These are phyloP conservation scores for Xylaria palmicola DNA, from an alignment of 495 filamentous ascomycete genomes.

Conservation along the genomic window DNA sequence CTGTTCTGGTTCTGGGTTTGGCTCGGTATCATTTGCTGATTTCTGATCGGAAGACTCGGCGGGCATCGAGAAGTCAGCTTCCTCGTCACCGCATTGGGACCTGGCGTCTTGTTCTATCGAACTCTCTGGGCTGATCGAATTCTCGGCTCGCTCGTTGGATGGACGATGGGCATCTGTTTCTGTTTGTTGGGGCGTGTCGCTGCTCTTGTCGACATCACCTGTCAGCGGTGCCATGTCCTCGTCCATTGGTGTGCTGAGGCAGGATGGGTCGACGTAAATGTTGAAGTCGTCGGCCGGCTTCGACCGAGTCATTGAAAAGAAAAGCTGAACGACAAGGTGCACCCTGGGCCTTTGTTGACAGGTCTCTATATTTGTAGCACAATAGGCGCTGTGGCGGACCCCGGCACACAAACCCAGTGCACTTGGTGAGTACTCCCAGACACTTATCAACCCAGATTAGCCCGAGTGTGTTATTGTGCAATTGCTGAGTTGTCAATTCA, in stretches of 20 bases:
- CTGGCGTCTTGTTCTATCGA: no score
- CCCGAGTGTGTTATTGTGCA: background rate
- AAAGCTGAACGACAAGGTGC: background rate
- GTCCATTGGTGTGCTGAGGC: constrained; percentile 36
- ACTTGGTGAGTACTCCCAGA: background rate
- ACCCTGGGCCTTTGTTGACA: constrained; percentile 3
- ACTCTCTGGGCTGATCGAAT: no score
- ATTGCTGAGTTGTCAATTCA: constrained; percentile 14
- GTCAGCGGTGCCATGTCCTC: constrained; percentile 22
- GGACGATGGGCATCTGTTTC: no score
- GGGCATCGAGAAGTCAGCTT: constrained; percentile 8
- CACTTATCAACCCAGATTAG: background rate
- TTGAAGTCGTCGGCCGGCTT: constrained; percentile 37
- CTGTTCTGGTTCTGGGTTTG: background rate
- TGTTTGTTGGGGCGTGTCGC: background rate
- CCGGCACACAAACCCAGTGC: background rate
- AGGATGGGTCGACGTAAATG: constrained; percentile 45
- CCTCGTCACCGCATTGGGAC: constrained; percentile 6
- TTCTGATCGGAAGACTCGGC: background rate
- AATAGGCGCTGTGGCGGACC: background rate
- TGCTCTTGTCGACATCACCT: constrained; percentile 6
- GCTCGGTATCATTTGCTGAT: background rate
- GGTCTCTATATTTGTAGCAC: constrained; percentile 12
- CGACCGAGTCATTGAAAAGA: constrained; percentile 24
- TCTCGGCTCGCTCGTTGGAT: no score